phyloP scores from a whole-genome alignment of 2,329 filamentous ascomycete genomes.

The Claviceps fusiformis region DNA sequence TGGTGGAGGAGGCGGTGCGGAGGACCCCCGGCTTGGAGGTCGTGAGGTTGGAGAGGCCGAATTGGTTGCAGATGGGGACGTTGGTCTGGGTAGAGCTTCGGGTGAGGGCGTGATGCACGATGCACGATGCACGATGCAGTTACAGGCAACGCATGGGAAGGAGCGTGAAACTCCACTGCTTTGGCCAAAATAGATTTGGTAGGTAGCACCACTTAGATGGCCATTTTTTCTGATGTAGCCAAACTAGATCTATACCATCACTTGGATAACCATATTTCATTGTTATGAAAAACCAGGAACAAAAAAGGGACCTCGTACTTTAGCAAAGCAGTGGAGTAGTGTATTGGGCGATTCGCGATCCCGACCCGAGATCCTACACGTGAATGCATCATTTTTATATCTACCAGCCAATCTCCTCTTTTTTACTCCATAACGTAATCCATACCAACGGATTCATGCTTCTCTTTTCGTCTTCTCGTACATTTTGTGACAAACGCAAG shows the following conservation, averaged over 20 bases:
- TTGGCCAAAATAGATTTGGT: no score
- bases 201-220: no score
- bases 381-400: not conserved
- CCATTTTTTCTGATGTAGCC: no score
- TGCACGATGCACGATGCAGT: not conserved
- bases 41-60: conserved; percentile 38
- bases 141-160: no score
- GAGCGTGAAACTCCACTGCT: no score
- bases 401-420: not conserved
- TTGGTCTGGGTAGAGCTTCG: conserved; percentile 44
- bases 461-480: conserved; percentile 9
- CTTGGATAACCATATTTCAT: no score
- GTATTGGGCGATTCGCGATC: no score
- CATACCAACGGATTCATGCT: not conserved
- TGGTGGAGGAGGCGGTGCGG: conserved; percentile 36
- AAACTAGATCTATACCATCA: no score
- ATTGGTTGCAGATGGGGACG: conserved; percentile 41
- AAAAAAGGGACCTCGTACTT: no score
- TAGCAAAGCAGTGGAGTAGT: no score
- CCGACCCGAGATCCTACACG: not conserved
- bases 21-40: conserved; percentile 41
- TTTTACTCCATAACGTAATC: not conserved
- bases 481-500: conserved; percentile 1
- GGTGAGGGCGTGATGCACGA: not conserved
- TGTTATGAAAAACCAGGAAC: no score